Evolutionary conservation across 1,139 yeast species (phyloP), one percentile per base, ranked within the genome.

Genomic region (Yamadazyma siamensis): DNA sequence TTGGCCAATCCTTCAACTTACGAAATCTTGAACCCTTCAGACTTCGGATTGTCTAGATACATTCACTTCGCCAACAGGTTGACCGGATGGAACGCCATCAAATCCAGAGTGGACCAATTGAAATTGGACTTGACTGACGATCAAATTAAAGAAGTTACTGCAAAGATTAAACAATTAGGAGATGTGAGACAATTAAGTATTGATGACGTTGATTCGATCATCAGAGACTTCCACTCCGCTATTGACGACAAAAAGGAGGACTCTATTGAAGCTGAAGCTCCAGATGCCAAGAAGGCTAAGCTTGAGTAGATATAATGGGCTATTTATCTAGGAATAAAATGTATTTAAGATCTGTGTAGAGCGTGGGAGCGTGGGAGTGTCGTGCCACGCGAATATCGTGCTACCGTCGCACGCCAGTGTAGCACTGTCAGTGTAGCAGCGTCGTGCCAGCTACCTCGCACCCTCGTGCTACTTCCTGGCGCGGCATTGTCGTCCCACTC

Each of bases 81-180:
- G 54, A 91, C 98, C 21, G 98, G 98, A 34, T 91, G 98, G 98
- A 91, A 91, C 61, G 97, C 97, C 29, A 91, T 91, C 73, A 91
- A 91, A 72, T 81, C 95, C 35, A 81, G 98, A 71, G 98, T 91
- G 34, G 98, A 91, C 60, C 97, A 91, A 66, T 78, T 91, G 71
- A 88, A 91, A 65, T 75, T 91, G 64, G 68, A 82, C 50, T 74
- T 91, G 58, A 80, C 91, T 34, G 98, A 91, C 56, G 91, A 80
- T 48, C 97, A 91, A 70, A 75, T 85, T 65, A 91, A 91, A 75
- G 96, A 87, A 59, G 95, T 91, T 43, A 91, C 98, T 26, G 72
- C 74, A 46, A 89, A 89, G 75, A 88, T 91, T 61, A 91, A 91
- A 75, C 72, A 80, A 63, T 75, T 91, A 55, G 97, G 97, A 48